A percentile compares a stretch with the other conserved stretches of the same genome.
phyloP scores from a whole-genome alignment of 768 basidiomycete species.

The Tephrocybe sp. region DNA sequence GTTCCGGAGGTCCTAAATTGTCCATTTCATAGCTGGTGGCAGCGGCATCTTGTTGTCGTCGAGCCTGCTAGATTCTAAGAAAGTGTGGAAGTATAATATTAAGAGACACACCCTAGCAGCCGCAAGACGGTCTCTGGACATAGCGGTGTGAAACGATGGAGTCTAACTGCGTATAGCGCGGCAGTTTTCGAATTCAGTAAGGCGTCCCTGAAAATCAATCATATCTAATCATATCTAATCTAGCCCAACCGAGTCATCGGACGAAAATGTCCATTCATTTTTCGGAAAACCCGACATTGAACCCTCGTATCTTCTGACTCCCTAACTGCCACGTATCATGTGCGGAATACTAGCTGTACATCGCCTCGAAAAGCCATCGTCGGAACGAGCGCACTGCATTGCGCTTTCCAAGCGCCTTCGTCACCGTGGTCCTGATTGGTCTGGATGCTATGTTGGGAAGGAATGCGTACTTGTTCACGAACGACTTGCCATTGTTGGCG shows the following conservation, averaged over 20 bases:
- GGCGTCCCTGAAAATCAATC: neutral
- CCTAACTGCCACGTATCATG: slow-evolving; percentile 46
- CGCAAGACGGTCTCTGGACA: slow-evolving; percentile 39
- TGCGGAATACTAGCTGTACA: slow-evolving; percentile 92
- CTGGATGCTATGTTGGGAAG: slow-evolving; percentile 88
- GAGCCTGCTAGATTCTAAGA: slow-evolving; percentile 25
- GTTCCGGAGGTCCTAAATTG: slow-evolving; percentile 19
- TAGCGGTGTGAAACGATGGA: slow-evolving; percentile 19
- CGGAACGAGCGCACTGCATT: slow-evolving; percentile 72
- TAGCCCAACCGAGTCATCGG: slow-evolving; percentile 22
- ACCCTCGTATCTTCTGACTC: slow-evolving; percentile 7
- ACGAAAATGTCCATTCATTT: slow-evolving; percentile 9
- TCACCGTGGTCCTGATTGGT: slow-evolving; percentile 98
- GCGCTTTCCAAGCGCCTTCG: slow-evolving; percentile 87
- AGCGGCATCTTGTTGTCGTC: slow-evolving; percentile 27
- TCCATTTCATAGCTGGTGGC: slow-evolving; percentile 30
- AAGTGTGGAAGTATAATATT: neutral
- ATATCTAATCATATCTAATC: slow-evolving; percentile 15
- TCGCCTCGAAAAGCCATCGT: slow-evolving; percentile 69
- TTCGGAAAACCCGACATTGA: slow-evolving; percentile 15
- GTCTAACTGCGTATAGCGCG: slow-evolving; percentile 3
- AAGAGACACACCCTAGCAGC: slow-evolving; percentile 32
- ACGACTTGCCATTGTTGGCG: slow-evolving; percentile 95
- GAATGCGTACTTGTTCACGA: slow-evolving; percentile 89
- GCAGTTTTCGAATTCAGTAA: neutral